Evolutionary conservation across 495 filamentous ascomycete genomes (phyloP), one percentile per base, ranked within the genome.

Genomic region (Hypomontagnella monticulosa): DNA sequence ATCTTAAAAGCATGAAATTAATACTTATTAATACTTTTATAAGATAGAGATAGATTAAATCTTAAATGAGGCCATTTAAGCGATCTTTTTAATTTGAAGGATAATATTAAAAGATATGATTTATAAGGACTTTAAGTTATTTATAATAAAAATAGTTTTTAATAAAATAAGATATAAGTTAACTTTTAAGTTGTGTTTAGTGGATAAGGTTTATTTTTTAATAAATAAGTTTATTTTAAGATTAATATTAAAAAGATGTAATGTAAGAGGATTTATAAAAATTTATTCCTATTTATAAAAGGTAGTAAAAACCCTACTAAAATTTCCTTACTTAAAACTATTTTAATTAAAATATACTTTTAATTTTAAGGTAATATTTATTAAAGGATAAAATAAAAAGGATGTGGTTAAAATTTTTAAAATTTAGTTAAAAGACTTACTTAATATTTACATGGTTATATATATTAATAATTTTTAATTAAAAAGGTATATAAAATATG

Each of bases 381-480:
- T 23, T 20, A 46, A 46, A 46, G 16, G 7, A 10, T 20, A 46
- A 20, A 20, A 3, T 23, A 46, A 46, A 20, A 9, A 46, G 23
- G 23, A 46, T 2, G 7, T 46, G 23, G 19, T 46, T 20, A 46
- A 20, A 12, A 46, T 16, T 10, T 46, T 46, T 46, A 46, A 46
- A 20, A 4, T 20, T 10, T 46, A 27, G 12, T 20, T 46, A 20
- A 20, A 23, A 20, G 7, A 14, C 10, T 9, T 46, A 7, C 7
- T 27, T 11, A 27, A 46, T 46, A 46, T 46, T 10, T 46, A 46
- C 23, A 46, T 46, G 7, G 11, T 46, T 23, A 23, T 46, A 16
- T 46, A 46, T 46, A 46, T 27, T 12, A 12, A 46, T 46, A 46
- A 46, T 23, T 46, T 23, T 46, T 46, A 46, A 46, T 46, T 46